Percentiles rank a stretch among this genome's conserved stretches.
These are phyloP conservation scores for Verticillium isaacii DNA, from an alignment of 2,329 filamentous ascomycete species.

Conservation along the genomic window DNA sequence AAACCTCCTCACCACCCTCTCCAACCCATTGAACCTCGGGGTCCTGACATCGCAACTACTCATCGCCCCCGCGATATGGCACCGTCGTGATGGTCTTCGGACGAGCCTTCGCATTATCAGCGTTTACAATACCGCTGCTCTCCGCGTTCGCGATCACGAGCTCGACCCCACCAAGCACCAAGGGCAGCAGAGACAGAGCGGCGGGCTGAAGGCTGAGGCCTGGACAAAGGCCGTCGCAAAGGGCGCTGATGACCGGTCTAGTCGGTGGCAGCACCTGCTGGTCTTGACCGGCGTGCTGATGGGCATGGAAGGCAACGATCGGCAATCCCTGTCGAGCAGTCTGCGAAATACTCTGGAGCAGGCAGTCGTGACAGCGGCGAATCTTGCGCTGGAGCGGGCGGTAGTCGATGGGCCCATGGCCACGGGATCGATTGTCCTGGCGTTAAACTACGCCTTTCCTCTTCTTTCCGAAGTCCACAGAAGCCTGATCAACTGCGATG, in stretches of 20 bases:
- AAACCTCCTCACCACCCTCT: constrained; percentile 62
- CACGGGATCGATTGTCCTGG: constrained; percentile 56
- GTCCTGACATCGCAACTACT: constrained; percentile 70
- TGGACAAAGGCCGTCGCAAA: constrained; percentile 55
- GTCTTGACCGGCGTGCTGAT: constrained; percentile 74
- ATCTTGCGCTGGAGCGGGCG: constrained; percentile 61
- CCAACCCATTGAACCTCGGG: constrained; percentile 70
- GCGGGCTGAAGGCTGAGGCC: constrained; percentile 41
- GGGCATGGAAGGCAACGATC: constrained; percentile 64
- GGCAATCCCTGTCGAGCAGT: constrained; percentile 56
- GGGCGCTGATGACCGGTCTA: constrained; percentile 54
- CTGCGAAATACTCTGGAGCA: constrained; percentile 66
- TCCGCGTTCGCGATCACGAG: constrained; percentile 46
- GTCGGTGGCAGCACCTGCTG: constrained; percentile 79
- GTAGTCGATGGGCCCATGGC: constrained; percentile 34
- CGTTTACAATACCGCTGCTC: constrained; percentile 65
- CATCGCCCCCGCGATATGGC: constrained; percentile 68
- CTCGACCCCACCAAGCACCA: constrained; percentile 25
- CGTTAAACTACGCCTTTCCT: constrained; percentile 73
- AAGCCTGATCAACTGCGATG: constrained; percentile 58
- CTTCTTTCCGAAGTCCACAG: constrained; percentile 59
- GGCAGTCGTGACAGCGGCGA: constrained; percentile 69
- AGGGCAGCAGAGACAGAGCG: constrained; percentile 26
- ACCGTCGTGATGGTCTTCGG: constrained; percentile 52
- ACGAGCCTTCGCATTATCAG: constrained; percentile 63